phyloP scores from a whole-genome alignment of 2,329 filamentous ascomycete genomes.

The Xylariaceae sp. region DNA sequence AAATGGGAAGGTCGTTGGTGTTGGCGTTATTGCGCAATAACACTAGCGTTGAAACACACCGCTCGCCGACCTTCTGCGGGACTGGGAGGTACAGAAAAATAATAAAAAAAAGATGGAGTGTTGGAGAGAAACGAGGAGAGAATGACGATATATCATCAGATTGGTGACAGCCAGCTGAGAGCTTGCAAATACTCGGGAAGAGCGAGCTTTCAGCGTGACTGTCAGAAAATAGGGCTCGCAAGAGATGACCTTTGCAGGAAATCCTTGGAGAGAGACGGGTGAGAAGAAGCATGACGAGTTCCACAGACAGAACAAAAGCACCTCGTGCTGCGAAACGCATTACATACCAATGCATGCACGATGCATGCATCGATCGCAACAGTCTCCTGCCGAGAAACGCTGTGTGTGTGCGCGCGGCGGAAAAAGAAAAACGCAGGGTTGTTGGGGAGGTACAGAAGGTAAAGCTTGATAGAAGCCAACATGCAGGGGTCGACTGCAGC shows the following conservation, averaged over 20 bases:
- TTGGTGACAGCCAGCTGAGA: background rate
- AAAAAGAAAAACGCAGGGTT: conserved; percentile 6
- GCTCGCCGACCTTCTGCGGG: background rate
- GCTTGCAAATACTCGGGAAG: background rate
- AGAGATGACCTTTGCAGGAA: background rate
- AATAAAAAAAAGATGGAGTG: background rate
- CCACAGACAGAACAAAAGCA: background rate
- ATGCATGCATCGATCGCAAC: conserved; percentile 12
- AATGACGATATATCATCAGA: background rate
- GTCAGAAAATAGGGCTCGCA: background rate
- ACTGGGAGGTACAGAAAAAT: background rate
- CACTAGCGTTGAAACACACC: conserved; percentile 5
- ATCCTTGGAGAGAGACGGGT: background rate
- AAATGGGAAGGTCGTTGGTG: background rate
- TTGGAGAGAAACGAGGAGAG: background rate
- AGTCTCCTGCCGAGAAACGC: conserved; percentile 19
- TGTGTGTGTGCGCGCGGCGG: background rate
- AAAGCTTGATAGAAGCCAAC: background rate
- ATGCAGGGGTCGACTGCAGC: background rate
- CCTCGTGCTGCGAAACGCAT: conserved; percentile 6
- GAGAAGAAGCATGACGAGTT: background rate
- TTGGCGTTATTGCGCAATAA: background rate
- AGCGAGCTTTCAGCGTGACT: conserved; percentile 4
- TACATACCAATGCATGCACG: conserved; percentile 15
- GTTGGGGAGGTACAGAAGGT: background rate